These are phyloP conservation scores for Cytospora leucostoma DNA, from an alignment of 2,329 filamentous ascomycete species.

Conservation along the genomic window DNA sequence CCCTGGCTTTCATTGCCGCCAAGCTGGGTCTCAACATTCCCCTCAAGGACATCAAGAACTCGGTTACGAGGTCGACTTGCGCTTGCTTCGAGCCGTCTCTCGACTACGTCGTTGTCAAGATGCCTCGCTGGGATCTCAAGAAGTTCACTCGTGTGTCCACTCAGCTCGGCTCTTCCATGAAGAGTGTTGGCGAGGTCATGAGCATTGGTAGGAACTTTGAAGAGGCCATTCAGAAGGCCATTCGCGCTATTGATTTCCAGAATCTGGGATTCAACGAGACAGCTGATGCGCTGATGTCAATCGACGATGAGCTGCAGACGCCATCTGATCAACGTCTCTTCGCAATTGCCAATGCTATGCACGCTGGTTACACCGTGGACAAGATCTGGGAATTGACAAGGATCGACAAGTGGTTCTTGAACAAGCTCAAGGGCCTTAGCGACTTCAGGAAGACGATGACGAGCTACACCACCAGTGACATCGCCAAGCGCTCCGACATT, in stretches of 20 bases:
- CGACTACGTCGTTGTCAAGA: conserved; percentile 98
- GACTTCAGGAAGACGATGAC: conserved; percentile 83
- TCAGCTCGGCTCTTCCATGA: conserved; percentile 96
- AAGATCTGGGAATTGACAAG: conserved; percentile 98
- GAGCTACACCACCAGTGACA: conserved; percentile 64
- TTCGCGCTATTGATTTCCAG: conserved; percentile 90
- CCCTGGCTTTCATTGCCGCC: conserved; percentile 92
- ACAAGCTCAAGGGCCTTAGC: conserved; percentile 85
- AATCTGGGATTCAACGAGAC: conserved; percentile 95
- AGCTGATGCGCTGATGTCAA: conserved; percentile 80
- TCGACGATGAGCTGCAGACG: conserved; percentile 94
- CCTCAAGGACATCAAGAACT: conserved; percentile 94
- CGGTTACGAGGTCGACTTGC: conserved; percentile 91
- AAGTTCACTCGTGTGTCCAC: conserved; percentile 98
- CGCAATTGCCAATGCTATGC: conserved; percentile 97
- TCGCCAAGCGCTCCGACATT: conserved; percentile 63
- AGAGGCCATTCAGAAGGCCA: conserved; percentile 97
- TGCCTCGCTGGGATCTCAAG: conserved; percentile 97
- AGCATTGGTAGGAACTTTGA: conserved; percentile 95
- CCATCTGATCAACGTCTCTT: conserved; percentile 97
- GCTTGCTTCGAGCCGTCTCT: conserved; percentile 98
- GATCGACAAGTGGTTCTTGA: conserved; percentile 98
- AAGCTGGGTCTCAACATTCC: conserved; percentile 95
- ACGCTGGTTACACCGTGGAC: conserved; percentile 87
- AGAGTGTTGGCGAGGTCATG: conserved; percentile 99